Evolutionary conservation across 148 eudicot species (phyloP).

Genomic region (Salicornia ramosissima): DNA sequence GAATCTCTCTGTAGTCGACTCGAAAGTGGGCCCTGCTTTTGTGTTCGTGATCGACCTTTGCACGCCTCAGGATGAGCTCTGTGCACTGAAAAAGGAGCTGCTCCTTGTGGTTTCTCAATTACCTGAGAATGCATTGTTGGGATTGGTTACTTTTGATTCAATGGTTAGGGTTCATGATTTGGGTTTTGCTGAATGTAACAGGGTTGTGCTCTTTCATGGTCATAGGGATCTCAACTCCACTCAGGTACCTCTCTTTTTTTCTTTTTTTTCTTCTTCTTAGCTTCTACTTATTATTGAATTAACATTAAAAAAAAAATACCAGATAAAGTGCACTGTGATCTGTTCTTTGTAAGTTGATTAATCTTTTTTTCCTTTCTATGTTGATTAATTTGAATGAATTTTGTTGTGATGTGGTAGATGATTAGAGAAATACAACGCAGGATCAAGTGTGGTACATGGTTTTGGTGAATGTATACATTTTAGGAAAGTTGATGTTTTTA

Average conservation of each 20-base stretch:
- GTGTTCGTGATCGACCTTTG: conserved; percentile 88
- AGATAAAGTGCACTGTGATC: not conserved
- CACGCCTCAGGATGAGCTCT: conserved; percentile 64
- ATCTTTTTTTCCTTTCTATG: not conserved
- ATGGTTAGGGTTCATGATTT: conserved; percentile 85
- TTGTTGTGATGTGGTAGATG: not conserved
- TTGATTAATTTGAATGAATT: not conserved
- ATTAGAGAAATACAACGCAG: not conserved
- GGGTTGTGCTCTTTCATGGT: conserved; percentile 78
- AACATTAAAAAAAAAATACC: no score
- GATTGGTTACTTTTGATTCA: conserved; percentile 77
- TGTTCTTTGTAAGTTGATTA: not conserved
- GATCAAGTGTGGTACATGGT: not conserved
- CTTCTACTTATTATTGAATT: no score
- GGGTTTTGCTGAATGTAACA: conserved; percentile 63
- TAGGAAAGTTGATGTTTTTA: not conserved
- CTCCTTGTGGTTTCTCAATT: conserved; percentile 47
- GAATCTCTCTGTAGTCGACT: conserved; percentile 22
- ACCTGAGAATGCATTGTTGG: conserved; percentile 75
- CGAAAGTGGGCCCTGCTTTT: conserved; percentile 48
- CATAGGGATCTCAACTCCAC: conserved; percentile 62
- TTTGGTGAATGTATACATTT: not conserved
- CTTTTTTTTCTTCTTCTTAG: not conserved
- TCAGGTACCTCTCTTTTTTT: conserved; percentile 41
- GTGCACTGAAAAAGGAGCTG: conserved; percentile 67